phyloP scores from a whole-genome alignment of 2,329 filamentous ascomycete species.

The Knoxdaviesia capensis region DNA sequence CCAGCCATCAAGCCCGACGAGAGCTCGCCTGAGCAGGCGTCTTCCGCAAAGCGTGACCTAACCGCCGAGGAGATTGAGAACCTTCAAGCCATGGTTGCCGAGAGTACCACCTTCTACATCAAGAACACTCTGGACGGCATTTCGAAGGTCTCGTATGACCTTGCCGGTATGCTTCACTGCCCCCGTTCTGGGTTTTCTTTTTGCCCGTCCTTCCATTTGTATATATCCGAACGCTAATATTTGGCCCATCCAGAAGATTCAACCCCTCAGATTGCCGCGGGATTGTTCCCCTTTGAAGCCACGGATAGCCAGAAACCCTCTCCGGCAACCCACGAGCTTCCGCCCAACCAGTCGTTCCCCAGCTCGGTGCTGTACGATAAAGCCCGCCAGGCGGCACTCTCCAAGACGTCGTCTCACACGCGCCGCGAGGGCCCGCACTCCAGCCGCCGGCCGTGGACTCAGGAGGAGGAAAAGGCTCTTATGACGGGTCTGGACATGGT shows the following conservation, averaged over 20 bases:
- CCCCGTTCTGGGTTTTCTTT: background rate
- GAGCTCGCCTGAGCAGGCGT: conserved; percentile 9
- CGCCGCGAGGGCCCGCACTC: conserved; percentile 36
- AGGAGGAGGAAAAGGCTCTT: conserved; percentile 74
- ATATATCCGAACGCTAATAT: background rate
- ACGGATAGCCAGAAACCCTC: background rate
- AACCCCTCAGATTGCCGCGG: background rate
- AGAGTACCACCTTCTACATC: conserved; percentile 23
- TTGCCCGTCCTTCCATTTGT: background rate
- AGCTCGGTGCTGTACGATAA: conserved; percentile 36
- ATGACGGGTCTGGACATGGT: conserved; percentile 79
- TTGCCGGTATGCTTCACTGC: background rate
- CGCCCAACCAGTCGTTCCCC: conserved; percentile 34
- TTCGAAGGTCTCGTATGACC: conserved; percentile 21
- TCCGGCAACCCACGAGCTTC: conserved; percentile 15
- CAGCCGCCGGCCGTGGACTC: conserved; percentile 63
- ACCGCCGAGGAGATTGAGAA: conserved; percentile 9
- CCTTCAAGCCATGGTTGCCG: conserved; percentile 20
- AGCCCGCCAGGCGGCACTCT: conserved; percentile 36
- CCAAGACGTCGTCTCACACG: conserved; percentile 33
- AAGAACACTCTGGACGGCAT: conserved; percentile 21
- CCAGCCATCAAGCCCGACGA: conserved; percentile 1
- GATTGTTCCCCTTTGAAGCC: background rate
- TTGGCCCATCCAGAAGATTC: conserved; percentile 1
- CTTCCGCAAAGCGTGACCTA: conserved; percentile 8